These are phyloP conservation scores for Zalerion maritima DNA, from an alignment of 495 filamentous ascomycete species.

Conservation along the genomic window DNA sequence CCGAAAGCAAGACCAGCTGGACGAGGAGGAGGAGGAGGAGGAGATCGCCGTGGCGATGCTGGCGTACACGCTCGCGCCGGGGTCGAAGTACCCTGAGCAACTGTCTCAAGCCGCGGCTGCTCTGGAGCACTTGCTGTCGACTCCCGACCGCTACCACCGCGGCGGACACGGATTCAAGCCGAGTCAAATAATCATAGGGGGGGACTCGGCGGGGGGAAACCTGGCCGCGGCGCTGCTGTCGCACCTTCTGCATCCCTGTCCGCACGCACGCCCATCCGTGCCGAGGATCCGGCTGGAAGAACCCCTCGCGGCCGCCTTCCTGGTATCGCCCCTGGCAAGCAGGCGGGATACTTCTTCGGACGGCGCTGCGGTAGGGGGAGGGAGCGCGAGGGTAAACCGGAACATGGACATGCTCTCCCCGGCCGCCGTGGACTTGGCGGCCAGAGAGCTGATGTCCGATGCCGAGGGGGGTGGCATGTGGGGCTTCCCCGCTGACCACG, in stretches of 20 bases:
- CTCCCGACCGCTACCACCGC: too few species aligned
- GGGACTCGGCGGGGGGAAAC: slow-evolving; percentile 21
- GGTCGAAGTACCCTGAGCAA: slow-evolving; percentile 12
- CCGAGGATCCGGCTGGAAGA: slow-evolving; percentile 4
- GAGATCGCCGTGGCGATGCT: slow-evolving; percentile 19
- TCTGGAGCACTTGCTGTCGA: slow-evolving; percentile 11
- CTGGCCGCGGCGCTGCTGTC: slow-evolving; percentile 13
- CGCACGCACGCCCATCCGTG: slow-evolving; percentile 11
- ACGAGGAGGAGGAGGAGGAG: slow-evolving; percentile 3
- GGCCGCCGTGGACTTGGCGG: slow-evolving; percentile 1
- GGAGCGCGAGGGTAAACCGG: too few species aligned
- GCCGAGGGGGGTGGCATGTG: slow-evolving; percentile 10
- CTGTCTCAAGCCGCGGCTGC: slow-evolving; percentile 15
- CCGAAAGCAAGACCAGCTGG: too few species aligned
- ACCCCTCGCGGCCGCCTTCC: slow-evolving; percentile 14
- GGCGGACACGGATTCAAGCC: slow-evolving; percentile 10
- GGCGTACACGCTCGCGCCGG: slow-evolving; percentile 18
- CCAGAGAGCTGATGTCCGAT: slow-evolving; percentile 2
- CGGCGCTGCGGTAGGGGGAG: too few species aligned
- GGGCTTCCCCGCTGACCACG: slow-evolving; percentile 13
- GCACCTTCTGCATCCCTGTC: slow-evolving; percentile 15
- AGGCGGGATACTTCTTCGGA: slow-evolving; percentile 2
- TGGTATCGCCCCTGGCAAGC: slow-evolving; percentile 16
- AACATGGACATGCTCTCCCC: slow-evolving; percentile 18
- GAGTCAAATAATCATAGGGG: slow-evolving; percentile 14